Conservation (phyloP, 2,329 filamentous ascomycete genomes). For the Gremmenia infestans region DNA sequence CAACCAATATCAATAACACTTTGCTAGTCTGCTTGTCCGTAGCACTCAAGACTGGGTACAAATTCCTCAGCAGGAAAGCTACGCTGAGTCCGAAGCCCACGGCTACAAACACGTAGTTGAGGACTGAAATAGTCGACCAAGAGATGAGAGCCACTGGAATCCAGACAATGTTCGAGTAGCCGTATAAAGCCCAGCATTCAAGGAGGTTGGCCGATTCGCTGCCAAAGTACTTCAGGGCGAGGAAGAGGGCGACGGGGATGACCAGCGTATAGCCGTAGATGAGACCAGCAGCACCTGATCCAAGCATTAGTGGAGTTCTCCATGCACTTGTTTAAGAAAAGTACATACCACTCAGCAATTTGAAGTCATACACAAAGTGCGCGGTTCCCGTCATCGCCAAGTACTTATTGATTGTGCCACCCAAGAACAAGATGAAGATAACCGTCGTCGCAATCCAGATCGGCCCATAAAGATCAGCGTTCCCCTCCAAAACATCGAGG, state of each 20-base stretch:
- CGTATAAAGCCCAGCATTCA: slow-evolving; percentile 93
- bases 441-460: slow-evolving; percentile 99
- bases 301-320: neutral
- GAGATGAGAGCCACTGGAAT: slow-evolving; percentile 88
- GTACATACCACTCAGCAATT: slow-evolving; percentile 67
- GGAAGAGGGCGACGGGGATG: slow-evolving; percentile 81
- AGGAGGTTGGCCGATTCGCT: slow-evolving; percentile 89
- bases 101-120: slow-evolving; percentile 92
- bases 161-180: slow-evolving; percentile 96
- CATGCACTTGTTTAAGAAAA: neutral
- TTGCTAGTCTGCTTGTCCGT: slow-evolving; percentile 91
- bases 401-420: slow-evolving; percentile 92
- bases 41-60: slow-evolving; percentile 87
- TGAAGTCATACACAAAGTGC: slow-evolving; percentile 89
- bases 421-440: slow-evolving; percentile 89
- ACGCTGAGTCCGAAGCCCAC: slow-evolving; percentile 81
- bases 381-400: slow-evolving; percentile 61
- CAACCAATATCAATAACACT: slow-evolving; percentile 75
- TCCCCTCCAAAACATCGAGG: slow-evolving; percentile 93
- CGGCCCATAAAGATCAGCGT: slow-evolving; percentile 92
- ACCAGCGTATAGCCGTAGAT: slow-evolving; percentile 93
- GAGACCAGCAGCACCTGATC: slow-evolving; percentile 72
- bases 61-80: slow-evolving; percentile 76
- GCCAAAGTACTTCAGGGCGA: slow-evolving; percentile 88
- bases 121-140: slow-evolving; percentile 77